Evolutionary conservation across 2,329 filamentous ascomycete species (phyloP), one percentile per base, ranked within the genome.

Genomic region (Colletotrichum aenigma): DNA sequence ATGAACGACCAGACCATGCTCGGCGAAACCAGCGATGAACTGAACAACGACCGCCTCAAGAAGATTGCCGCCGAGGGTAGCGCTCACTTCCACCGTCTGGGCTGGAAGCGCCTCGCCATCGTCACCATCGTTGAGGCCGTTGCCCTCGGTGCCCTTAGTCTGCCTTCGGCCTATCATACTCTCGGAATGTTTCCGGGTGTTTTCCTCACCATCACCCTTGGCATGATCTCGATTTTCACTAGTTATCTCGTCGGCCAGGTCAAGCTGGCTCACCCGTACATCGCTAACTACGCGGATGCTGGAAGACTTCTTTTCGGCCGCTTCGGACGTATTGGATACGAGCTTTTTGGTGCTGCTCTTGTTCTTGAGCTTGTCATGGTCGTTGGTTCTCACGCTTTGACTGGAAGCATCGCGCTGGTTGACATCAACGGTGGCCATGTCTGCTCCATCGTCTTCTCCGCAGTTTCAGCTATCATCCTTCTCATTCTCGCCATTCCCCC

Each of bases 301-400:
- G 93, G 92, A 4, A 86, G 89, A 48, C 85, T 94, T 60, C 85
- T 95, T 64, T 87, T 88, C 74, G 94, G 70, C 32, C 74, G 74
- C 34, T 76, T 62, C 48, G 74, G 94, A 7, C 85, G 84, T 16
- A 85, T 90, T 52, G 92, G 92, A 3, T 89, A 91, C 75, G 91
- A 93, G 81, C 77, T 95, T 30, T 85, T 94, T 64, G 92, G 92
- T 30, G 83, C 86, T 76, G 91, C 89, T 76, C 92, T 93, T 78
- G 85, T 90, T 12, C 83, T 94, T 16, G 91, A 94, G 82, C 86
- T 95, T 38, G 84, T 93, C 74, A 94, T 95, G 84, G 89, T 94
- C 78, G 92, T 93, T 84, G 92, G 90, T 32, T 93, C 92, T n/a
- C 94, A 95, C 83, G 87, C 94, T 61, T 85, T 95, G 77, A 94